Conservation (phyloP, 2,329 filamentous ascomycete species). For the Blastomyces percursus region DNA sequence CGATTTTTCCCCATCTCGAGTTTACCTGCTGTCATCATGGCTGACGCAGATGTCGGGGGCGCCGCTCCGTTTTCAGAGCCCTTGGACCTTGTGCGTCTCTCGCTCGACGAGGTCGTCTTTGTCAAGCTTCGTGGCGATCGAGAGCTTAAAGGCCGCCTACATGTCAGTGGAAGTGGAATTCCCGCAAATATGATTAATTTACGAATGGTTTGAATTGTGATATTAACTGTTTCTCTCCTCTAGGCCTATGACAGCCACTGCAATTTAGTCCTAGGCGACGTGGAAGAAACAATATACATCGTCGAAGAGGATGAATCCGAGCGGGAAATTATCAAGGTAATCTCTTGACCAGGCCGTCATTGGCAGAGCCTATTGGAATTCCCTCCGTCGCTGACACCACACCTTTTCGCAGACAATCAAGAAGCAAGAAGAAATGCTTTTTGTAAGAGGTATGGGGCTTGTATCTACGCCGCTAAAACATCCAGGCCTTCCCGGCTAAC, state of each 20-base stretch:
- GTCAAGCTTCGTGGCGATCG: slow-evolving; percentile 94
- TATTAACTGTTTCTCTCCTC: slow-evolving; percentile 7
- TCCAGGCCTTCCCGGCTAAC: slow-evolving; percentile 19
- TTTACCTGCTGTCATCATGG: slow-evolving; percentile 38
- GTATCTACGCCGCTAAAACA: not conserved
- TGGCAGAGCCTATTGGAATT: not conserved
- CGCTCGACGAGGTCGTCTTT: slow-evolving; percentile 91
- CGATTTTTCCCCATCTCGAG: not conserved
- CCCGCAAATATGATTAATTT: not conserved
- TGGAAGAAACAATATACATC: slow-evolving; percentile 93
- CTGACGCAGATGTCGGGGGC: slow-evolving; percentile 65
- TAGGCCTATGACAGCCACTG: slow-evolving; percentile 98
- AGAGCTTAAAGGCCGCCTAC: slow-evolving; percentile 87
- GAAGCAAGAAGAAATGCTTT: slow-evolving; percentile 97
- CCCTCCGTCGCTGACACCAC: not conserved
- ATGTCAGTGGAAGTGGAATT: slow-evolving; percentile 52
- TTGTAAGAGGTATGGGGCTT: slow-evolving; percentile 67
- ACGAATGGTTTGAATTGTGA: not conserved
- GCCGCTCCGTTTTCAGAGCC: slow-evolving; percentile 69
- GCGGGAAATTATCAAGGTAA: slow-evolving; percentile 60
- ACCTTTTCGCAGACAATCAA: slow-evolving; percentile 60
- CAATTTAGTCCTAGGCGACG: slow-evolving; percentile 90
- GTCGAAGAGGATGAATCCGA: slow-evolving; percentile 78
- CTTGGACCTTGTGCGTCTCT: slow-evolving; percentile 86
- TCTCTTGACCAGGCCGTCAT: not conserved